Base-by-base conservation (phyloP, 768 basidiomycete genomes). In the Myochromella boudieri region DNA sequence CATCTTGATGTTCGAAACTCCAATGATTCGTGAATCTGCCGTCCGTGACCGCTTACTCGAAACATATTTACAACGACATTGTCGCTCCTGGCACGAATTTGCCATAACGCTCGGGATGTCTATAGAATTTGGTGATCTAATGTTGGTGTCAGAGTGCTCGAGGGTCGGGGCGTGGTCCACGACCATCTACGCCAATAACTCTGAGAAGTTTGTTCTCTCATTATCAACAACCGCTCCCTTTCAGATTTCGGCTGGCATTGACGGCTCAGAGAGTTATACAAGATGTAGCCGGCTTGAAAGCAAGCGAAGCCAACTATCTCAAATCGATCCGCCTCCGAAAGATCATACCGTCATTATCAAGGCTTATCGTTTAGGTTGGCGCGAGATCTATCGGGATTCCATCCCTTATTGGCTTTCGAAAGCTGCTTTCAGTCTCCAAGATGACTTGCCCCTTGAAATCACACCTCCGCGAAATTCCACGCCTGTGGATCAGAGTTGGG, bases 271-370 rank as follows among this genome's bases (percentile, higher is more conserved):
- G n/a, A 33, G 39, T 10, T 3, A 11, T 10, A 44, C 42, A 34
- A 44, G 44, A 12, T 18, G 36, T 5, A 44, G 50, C 6, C 24
- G 38, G 3, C 39, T 51, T 1, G 39, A 51, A 22, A 20, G 27
- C 26, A 45, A 44, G 28, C 27, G 44, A 29, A 51, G 50, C 39
- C 37, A 42, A 15, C 27, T 31, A 10, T 39, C 22, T 14, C 20
- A 21, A 11, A 28, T 39, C 7, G 18, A 40, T 32, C 18, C 29
- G 5, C 27, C 42, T 32, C 44, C 42, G 9, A 43, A 52, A 14
- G 44, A 52, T 27, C 51, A 55, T 18, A 52, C 51, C 1, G 48
- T 55, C 5, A 52, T 55, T 22, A 46, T 55, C 37, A 52, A 46
- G 34, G 54, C 47, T 5, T 46, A 43, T 34, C n/a, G n/a, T n/a